Conservation (phyloP, 2,329 filamentous ascomycete genomes). For the Fusarium lateritium region DNA sequence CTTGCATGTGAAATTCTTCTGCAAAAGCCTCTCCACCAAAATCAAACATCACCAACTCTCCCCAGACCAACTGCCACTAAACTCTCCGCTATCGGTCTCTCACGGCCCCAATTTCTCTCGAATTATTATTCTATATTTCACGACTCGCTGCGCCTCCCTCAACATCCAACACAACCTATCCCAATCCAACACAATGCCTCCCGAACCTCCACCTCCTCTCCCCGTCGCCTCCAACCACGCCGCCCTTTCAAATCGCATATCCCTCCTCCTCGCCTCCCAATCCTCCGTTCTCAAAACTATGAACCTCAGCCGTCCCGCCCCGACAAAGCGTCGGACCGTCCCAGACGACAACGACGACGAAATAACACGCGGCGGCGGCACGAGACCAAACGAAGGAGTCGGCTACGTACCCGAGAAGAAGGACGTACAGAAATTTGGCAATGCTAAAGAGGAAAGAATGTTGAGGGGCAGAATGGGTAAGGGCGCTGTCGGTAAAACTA, state of each 20-base stretch:
- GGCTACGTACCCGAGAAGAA: conserved; percentile 55
- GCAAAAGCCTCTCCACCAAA: conserved; percentile 33
- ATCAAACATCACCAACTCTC: conserved; percentile 27
- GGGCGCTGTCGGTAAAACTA: conserved; percentile 29
- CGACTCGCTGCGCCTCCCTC: not conserved
- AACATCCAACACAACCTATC: not conserved
- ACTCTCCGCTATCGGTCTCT: not conserved
- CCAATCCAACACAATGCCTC: conserved; percentile 36
- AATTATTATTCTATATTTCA: too few relatives aligned
- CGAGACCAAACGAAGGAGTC: conserved; percentile 58
- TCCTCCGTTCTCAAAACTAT: conserved; percentile 53
- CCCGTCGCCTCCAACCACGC: conserved; percentile 57
- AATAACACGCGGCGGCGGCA: conserved; percentile 31
- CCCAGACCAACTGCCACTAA: not conserved
- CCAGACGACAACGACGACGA: conserved; percentile 49
- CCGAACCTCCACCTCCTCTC: conserved; percentile 47
- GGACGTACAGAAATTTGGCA: conserved; percentile 42
- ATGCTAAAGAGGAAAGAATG: conserved; percentile 49
- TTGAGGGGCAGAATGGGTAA: conserved; percentile 53
- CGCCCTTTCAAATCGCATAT: conserved; percentile 60
- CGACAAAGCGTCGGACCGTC: conserved; percentile 12
- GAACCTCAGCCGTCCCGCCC: conserved; percentile 44
- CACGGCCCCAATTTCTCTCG: too few relatives aligned
- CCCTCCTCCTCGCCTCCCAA: conserved; percentile 56
- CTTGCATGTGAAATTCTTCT: conserved; percentile 49